Conservation (phyloP, 2,329 filamentous ascomycete species). For the Elsinoe arachidis region DNA sequence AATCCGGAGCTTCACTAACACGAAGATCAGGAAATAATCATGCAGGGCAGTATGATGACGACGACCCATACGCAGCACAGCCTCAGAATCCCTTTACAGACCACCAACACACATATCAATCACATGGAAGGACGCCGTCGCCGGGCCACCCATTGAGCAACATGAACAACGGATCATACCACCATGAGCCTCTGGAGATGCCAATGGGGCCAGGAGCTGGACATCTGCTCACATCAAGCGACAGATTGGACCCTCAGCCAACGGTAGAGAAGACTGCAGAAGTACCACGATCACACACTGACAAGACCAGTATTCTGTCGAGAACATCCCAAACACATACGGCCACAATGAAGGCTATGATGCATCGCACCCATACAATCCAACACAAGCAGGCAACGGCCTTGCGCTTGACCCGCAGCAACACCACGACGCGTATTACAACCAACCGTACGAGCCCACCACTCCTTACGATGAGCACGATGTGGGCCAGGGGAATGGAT, state of each 20-base stretch:
- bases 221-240: slow-evolving; percentile 52
- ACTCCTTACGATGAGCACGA: slow-evolving; percentile 17
- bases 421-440: slow-evolving; percentile 82
- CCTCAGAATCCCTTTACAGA: slow-evolving; percentile 26
- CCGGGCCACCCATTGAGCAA: slow-evolving; percentile 68
- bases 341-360: slow-evolving; percentile 56
- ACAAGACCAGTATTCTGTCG: slow-evolving; percentile 54
- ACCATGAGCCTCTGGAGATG: slow-evolving; percentile 55
- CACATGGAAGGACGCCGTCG: slow-evolving; percentile 59
- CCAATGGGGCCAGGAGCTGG: slow-evolving; percentile 50
- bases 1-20: slow-evolving; percentile 12
- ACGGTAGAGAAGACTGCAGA: slow-evolving; percentile 46
- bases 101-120: slow-evolving; percentile 42
- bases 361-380: slow-evolving; percentile 32
- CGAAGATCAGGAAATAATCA: background rate
- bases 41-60: slow-evolving; percentile 19
- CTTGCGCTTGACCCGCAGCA: slow-evolving; percentile 73
- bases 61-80: slow-evolving; percentile 21
- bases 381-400: slow-evolving; percentile 43
- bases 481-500: slow-evolving; percentile 30
- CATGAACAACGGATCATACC: slow-evolving; percentile 68
- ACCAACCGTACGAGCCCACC: slow-evolving; percentile 68
- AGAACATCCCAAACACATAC: slow-evolving; percentile 56
- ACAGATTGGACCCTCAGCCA: slow-evolving; percentile 73
- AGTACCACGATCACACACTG: background rate